phyloP scores from a whole-genome alignment of 352 stramenopile genomes.

The Globisporangium irregulare region DNA sequence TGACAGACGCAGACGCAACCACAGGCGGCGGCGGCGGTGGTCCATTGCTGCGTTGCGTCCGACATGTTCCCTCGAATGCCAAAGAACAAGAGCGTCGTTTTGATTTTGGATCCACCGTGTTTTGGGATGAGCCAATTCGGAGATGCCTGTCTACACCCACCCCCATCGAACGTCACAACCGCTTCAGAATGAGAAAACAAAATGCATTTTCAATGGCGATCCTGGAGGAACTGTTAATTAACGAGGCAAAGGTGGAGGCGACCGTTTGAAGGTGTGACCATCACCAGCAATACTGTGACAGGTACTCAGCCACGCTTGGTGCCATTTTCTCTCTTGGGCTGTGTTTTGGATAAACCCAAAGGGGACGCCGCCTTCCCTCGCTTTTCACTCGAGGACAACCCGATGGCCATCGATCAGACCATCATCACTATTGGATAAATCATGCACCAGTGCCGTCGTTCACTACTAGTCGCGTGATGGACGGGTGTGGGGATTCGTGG shows the following conservation, averaged over 20 bases:
- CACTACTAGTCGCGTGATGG: background rate
- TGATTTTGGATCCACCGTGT: background rate
- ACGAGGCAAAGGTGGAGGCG: too few relatives aligned
- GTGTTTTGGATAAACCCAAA: background rate
- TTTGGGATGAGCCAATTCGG: background rate
- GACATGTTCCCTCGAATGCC: constrained; percentile 7
- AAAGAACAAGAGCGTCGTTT: constrained; percentile 13
- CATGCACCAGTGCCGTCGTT: background rate
- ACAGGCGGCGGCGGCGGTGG: background rate
- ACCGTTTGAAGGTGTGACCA: too few relatives aligned
- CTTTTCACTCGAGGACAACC: background rate
- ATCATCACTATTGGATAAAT: background rate
- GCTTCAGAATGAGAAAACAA: background rate
- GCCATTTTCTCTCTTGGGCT: too few relatives aligned
- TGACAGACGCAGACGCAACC: background rate
- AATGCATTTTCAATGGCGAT: background rate
- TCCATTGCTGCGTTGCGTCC: background rate
- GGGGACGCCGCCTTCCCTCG: background rate
- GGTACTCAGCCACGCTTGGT: too few relatives aligned
- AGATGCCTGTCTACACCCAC: background rate
- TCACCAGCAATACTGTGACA: too few relatives aligned
- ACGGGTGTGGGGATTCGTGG: background rate
- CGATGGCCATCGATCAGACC: background rate
- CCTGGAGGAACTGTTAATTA: too few relatives aligned
- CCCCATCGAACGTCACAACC: background rate